phyloP scores from a whole-genome alignment of 148 eudicot genomes.

The Pharnaceum exiguum region DNA sequence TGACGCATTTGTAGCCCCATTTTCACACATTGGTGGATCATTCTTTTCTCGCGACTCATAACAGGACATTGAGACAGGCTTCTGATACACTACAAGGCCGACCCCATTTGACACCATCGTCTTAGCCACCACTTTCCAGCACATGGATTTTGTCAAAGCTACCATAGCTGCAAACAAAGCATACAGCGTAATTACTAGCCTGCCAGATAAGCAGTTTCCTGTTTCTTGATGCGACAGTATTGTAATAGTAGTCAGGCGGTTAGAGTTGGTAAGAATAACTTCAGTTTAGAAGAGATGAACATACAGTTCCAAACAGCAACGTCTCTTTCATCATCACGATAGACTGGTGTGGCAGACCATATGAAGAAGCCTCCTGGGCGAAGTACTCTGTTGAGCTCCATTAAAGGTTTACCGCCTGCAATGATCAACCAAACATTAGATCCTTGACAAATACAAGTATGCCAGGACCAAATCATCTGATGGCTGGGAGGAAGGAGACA shows the following conservation, averaged over 20 bases:
- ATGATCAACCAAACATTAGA: neutral
- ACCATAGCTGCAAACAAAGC: conserved; percentile 31
- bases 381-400: conserved; percentile 88
- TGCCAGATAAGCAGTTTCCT: neutral
- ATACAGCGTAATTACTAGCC: neutral
- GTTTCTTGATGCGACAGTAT: neutral
- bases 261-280: no score
- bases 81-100: conserved; percentile 59
- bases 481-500: no score
- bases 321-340: conserved; percentile 61
- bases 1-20: conserved; percentile 39
- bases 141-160: conserved; percentile 30
- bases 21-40: conserved; percentile 62
- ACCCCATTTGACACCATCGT: conserved; percentile 24
- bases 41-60: conserved; percentile 48
- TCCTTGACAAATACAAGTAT: no score
- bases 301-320: conserved; percentile 64
- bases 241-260: no score
- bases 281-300: conserved; percentile 7
- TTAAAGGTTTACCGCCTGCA: conserved; percentile 83
- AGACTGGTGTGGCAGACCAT: conserved; percentile 99
- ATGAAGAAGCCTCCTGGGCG: conserved; percentile 91
- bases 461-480: no score
- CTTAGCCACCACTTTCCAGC: conserved; percentile 32
- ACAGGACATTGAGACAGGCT: conserved; percentile 72